Conservation (phyloP, 2,329 filamentous ascomycete species). For the Clarireedia hainanense region DNA sequence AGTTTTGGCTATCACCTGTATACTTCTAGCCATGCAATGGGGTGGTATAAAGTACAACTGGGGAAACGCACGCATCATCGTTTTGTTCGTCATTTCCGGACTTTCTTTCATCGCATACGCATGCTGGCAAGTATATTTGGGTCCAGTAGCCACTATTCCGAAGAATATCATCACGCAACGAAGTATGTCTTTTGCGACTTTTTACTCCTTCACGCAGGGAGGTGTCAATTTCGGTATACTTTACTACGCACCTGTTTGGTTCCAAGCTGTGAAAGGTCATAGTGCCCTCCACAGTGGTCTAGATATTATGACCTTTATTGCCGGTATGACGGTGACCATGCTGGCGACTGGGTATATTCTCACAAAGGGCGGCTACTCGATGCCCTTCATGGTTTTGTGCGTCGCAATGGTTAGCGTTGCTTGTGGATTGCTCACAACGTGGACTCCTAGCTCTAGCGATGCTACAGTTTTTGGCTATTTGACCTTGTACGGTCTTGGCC, state of each 20-base stretch:
- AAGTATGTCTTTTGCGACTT: conserved; percentile 11
- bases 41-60: conserved; percentile 35
- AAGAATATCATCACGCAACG: conserved; percentile 30
- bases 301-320: conserved; percentile 29
- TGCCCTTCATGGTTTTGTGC: conserved; percentile 14
- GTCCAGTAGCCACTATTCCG: conserved; percentile 26
- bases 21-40: conserved; percentile 27
- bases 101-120: conserved; percentile 26
- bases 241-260: conserved; percentile 39
- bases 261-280: conserved; percentile 36
- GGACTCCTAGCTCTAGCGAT: conserved; percentile 27
- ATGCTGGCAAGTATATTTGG: conserved; percentile 9
- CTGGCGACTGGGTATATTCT: conserved; percentile 16
- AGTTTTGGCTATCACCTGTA: conserved; percentile 16
- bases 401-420: conserved; percentile 8
- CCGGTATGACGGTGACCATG: conserved; percentile 22
- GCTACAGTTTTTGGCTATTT: conserved; percentile 44
- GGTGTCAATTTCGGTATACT: conserved; percentile 15
- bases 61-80: conserved; percentile 24
- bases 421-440: conserved; percentile 29
- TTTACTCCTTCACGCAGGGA: conserved; percentile 4
- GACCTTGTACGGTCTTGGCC: conserved; percentile 34
- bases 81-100: conserved; percentile 25
- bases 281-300: conserved; percentile 37
- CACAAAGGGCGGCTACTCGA: conserved; percentile 28